Base-by-base conservation (phyloP, 768 basidiomycete genomes). In the Rubroboletus satanas region DNA sequence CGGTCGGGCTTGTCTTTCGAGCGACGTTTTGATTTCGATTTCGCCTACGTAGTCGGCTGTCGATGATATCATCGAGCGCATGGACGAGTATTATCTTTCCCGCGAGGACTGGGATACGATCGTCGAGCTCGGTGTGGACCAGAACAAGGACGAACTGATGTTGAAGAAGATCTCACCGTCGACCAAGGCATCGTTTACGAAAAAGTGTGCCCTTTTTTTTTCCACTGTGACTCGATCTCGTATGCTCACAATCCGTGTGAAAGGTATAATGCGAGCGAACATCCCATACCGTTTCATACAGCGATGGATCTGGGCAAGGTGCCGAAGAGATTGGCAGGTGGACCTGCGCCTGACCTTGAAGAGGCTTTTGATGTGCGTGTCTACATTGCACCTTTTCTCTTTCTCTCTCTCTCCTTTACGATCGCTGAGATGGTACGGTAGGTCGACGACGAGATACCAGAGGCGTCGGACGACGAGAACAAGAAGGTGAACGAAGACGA, bases 41-140 rank as follows among this genome's bases (percentile, higher is more conserved):
- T 36, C 18, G 3, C 8, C 10, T 7, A 14, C 28, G 14, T 49
- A 58, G 58, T 56, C 81, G 58, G 88, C 83, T 0, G 81, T 98
- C 6, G 85, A 88, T 2, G 84, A 88, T 9, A 83, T 94, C 35
- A 97, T 99, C 53, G 78, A 82, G 26, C 74, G 75, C 7, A 96
- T 99, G 94, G 97, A 98, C 68, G 87, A 89, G 45, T 99, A 99
- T 68, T 98, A 84, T 71, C 72, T 99, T 32, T 85, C 86, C 4
- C 90, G 88, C 59, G 97, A 98, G 29, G 96, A 98, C 65, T 98
- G 95, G 96, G 97, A 99, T 63, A 87, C 93, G 10, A 78, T 98
- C 49, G 82, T 98, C 50, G 96, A 98, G 67, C 80, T 99, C 9
- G 97, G 96, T 1, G 81, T 99, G 8, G 97, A 84, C 54, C 79